Percentiles rank a stretch among this genome's conserved stretches.
Conservation (phyloP, 306 rosid species). For the Prinsepia uniflora region DNA sequence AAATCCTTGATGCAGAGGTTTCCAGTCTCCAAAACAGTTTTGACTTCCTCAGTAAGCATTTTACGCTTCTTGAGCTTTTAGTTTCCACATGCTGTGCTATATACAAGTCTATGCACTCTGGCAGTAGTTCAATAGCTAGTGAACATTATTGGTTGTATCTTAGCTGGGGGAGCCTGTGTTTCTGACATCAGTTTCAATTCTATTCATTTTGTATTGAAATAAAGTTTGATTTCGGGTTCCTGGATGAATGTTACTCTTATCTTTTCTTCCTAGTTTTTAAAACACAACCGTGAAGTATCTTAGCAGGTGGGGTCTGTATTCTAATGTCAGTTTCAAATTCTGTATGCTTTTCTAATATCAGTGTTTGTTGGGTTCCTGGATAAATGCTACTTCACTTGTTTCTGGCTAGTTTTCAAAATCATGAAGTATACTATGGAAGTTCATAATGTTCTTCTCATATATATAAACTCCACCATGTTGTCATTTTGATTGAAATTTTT, state of each 20-base stretch:
- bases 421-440: background rate
- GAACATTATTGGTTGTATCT: conserved; percentile 16
- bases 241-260: conserved; percentile 7
- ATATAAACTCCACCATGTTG: background rate
- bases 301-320: background rate
- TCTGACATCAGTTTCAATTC: conserved; percentile 18
- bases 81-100: background rate
- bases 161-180: background rate
- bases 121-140: conserved; percentile 15
- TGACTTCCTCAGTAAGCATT: conserved; percentile 64
- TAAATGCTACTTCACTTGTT: conserved; percentile 12
- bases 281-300: background rate
- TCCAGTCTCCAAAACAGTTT: conserved; percentile 76
- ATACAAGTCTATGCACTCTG: conserved; percentile 15
- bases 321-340: conserved; percentile 19
- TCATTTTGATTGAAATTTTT: background rate
- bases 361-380: background rate
- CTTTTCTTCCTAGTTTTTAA: conserved; percentile 4
- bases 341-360: background rate
- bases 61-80: conserved; percentile 9
- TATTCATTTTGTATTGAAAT: background rate
- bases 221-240: background rate
- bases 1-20: conserved; percentile 79
- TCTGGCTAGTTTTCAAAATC: background rate
- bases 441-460: background rate